Evolutionary conservation across 1,284 basidiomycete species (phyloP).

Genomic region (Stygiomarasmius scandens): DNA sequence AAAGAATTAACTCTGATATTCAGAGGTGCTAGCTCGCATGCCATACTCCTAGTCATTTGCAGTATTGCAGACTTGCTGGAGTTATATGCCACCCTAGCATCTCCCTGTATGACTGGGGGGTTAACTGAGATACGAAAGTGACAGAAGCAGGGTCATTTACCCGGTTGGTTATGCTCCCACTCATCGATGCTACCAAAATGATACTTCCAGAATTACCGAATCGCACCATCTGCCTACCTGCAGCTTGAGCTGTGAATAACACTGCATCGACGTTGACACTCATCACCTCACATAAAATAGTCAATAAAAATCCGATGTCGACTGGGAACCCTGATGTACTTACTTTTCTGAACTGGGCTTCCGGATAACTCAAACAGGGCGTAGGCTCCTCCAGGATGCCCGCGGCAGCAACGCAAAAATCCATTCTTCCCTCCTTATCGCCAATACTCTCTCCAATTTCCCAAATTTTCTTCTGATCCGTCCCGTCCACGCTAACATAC

Average conservation of each 20-base stretch:
- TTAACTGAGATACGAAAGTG: constrained; percentile 3
- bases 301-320: not conserved
- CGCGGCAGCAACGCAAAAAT: constrained; percentile 77
- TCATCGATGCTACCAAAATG: constrained; percentile 85
- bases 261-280: constrained; percentile 80
- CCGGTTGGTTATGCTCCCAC: constrained; percentile 81
- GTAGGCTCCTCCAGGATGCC: constrained; percentile 68
- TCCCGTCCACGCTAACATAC: constrained; percentile 66
- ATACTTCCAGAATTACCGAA: constrained; percentile 80
- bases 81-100: constrained; percentile 82
- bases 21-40: constrained; percentile 75
- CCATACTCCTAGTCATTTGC: constrained; percentile 84
- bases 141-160: constrained; percentile 46
- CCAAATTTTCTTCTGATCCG: constrained; percentile 63
- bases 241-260: no score
- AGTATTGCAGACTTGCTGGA: constrained; percentile 81
- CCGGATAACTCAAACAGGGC: constrained; percentile 73
- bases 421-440: constrained; percentile 66
- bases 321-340: constrained; percentile 15
- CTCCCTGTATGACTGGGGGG: constrained; percentile 46
- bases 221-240: constrained; percentile 72
- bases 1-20: constrained; percentile 76
- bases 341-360: constrained; percentile 70
- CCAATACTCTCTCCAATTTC: constrained; percentile 59
- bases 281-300: constrained; percentile 51